Conservation (phyloP, 1,139 yeast species). For the Kazachstania sp. region DNA sequence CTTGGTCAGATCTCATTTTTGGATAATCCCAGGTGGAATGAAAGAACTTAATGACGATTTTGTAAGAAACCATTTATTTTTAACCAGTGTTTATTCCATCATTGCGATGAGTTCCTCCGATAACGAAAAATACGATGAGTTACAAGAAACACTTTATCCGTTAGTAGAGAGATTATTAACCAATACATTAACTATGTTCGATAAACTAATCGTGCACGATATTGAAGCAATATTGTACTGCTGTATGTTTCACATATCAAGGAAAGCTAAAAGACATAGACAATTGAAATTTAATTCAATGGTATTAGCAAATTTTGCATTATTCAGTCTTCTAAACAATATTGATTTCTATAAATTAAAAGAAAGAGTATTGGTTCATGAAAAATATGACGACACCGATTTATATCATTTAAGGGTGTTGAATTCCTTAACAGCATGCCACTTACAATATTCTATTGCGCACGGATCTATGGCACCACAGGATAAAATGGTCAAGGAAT, state of each 20-base stretch:
- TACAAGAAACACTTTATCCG: constrained; percentile 38
- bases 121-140: constrained; percentile 37
- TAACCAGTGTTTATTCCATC: constrained; percentile 42
- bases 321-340: constrained; percentile 40
- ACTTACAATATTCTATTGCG: constrained; percentile 42
- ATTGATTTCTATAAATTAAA: constrained; percentile 37
- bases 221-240: constrained; percentile 47
- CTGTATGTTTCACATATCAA: constrained; percentile 42
- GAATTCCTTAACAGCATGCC: constrained; percentile 42
- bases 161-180: constrained; percentile 40
- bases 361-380: constrained; percentile 30
- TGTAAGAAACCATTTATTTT: constrained; percentile 41
- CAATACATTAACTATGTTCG: constrained; percentile 39
- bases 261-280: constrained; percentile 37
- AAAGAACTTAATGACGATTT: constrained; percentile 36
- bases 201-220: constrained; percentile 46
- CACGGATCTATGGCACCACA: constrained; percentile 32
- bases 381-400: constrained; percentile 33
- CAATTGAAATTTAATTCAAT: constrained; percentile 43
- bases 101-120: constrained; percentile 46
- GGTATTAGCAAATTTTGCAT: constrained; percentile 41
- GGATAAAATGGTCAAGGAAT: constrained; percentile 23
- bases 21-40: constrained; percentile 49
- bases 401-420: constrained; percentile 43
- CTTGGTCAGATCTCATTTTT: constrained; percentile 41